Evolutionary conservation across 306 rosid genomes (phyloP).

Genomic region (Vigna trinervia): DNA sequence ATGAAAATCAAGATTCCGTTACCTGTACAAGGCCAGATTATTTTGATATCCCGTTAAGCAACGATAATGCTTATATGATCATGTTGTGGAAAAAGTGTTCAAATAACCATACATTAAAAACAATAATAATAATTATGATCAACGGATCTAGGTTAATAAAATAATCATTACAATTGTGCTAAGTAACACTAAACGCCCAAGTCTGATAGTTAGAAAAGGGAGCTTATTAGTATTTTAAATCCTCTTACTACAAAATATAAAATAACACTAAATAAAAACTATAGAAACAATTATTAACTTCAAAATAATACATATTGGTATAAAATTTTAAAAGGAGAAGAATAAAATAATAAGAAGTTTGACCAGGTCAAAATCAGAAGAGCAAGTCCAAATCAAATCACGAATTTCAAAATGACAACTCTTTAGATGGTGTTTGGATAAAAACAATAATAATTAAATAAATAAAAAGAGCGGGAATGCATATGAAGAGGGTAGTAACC

Average conservation of each 20-base stretch:
- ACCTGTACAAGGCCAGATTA: not conserved
- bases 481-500: conserved; percentile 29
- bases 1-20: conserved; percentile 22
- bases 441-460: not conserved
- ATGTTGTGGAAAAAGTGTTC: not conserved
- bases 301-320: too few relatives aligned
- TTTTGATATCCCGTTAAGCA: not conserved
- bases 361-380: conserved; percentile 38
- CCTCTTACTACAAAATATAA: too few relatives aligned
- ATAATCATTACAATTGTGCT: not conserved
- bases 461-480: conserved; percentile 50
- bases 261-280: too few relatives aligned
- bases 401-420: conserved; percentile 45
- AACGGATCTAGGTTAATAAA: too few relatives aligned
- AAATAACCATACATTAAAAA: not conserved
- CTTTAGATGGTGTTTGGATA: conserved; percentile 20
- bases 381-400: conserved; percentile 7
- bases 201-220: too few relatives aligned
- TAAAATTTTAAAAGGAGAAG: not conserved
- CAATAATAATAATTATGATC: not conserved
- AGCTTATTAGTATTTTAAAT: too few relatives aligned
- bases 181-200: not conserved
- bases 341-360: not conserved
- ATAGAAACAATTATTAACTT: not conserved
- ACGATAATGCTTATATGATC: not conserved